Conservation (phyloP, 2,329 filamentous ascomycete species). For the Diplodia sapinea region DNA sequence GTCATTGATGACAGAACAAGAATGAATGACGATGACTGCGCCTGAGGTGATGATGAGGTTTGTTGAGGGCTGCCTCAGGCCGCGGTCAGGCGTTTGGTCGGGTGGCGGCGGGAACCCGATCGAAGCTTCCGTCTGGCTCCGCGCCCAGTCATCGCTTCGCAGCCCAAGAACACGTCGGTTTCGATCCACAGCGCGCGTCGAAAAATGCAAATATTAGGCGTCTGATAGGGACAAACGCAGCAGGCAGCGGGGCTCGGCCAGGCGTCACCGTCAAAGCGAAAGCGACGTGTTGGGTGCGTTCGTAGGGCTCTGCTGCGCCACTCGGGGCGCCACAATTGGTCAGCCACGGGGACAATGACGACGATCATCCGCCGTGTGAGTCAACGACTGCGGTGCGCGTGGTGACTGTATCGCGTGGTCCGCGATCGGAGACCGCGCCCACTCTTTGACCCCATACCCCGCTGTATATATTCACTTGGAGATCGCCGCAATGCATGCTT, state of each 20-base stretch:
- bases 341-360: slow-evolving; percentile 21
- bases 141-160: slow-evolving; percentile 11
- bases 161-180: slow-evolving; percentile 17
- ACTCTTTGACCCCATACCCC: slow-evolving; percentile 7
- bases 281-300: slow-evolving; percentile 3
- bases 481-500: slow-evolving; percentile 6
- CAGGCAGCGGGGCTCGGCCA: slow-evolving; percentile 8
- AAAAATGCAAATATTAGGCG: neutral
- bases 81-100: slow-evolving; percentile 17
- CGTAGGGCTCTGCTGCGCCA: slow-evolving; percentile 23
- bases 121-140: slow-evolving; percentile 12
- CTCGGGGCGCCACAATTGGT: slow-evolving; percentile 3
- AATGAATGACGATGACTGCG: slow-evolving; percentile 17
- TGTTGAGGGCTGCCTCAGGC: slow-evolving; percentile 25
- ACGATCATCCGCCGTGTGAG: slow-evolving; percentile 20
- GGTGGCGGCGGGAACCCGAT: slow-evolving; percentile 21
- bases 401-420: slow-evolving; percentile 28
- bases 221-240: slow-evolving; percentile 15
- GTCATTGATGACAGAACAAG: neutral
- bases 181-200: slow-evolving; percentile 13
- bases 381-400: slow-evolving; percentile 9
- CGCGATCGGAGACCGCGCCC: slow-evolving; percentile 13
- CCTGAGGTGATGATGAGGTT: neutral
- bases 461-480: slow-evolving; percentile 4
- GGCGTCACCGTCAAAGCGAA: slow-evolving; percentile 7